These are phyloP conservation scores for Diplotaxis tenuifolia DNA, from an alignment of 345 rosid species.

Conservation along the genomic window DNA sequence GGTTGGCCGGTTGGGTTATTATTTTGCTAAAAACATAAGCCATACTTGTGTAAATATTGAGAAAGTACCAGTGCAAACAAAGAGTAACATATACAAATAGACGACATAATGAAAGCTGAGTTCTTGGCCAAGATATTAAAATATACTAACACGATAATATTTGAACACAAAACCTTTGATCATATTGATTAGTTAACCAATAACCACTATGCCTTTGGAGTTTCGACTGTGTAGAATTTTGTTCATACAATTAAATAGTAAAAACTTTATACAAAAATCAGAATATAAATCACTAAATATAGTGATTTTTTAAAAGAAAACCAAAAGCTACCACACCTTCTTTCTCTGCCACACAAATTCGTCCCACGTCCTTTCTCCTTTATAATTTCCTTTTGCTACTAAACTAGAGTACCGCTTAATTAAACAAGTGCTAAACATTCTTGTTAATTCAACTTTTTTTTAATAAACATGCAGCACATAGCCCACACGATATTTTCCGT, in stretches of 20 bases:
- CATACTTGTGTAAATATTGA: too few species aligned
- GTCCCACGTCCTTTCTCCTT: conserved; percentile 10
- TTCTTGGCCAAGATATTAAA: neutral
- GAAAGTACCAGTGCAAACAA: neutral
- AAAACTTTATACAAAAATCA: neutral
- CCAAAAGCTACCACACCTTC: conserved; percentile 30
- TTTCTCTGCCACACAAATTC: conserved; percentile 35
- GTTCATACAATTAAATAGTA: neutral
- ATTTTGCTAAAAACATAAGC: too few species aligned
- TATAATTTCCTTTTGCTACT: neutral
- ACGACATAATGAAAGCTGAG: neutral
- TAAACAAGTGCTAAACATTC: conserved; percentile 21
- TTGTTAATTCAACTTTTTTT: neutral
- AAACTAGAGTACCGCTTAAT: neutral
- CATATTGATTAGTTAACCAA: neutral
- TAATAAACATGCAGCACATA: neutral
- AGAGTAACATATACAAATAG: neutral
- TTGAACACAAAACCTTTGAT: neutral
- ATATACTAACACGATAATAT: neutral
- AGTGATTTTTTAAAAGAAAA: too few species aligned
- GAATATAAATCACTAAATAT: neutral
- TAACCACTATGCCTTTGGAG: neutral
- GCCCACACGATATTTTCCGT: neutral
- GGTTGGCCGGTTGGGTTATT: neutral
- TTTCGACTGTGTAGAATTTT: neutral